A percentile compares a stretch with the other conserved stretches of the same genome.
Evolutionary conservation across 2,329 filamentous ascomycete species (phyloP).

Genomic region (Epichloe uncinata): DNA sequence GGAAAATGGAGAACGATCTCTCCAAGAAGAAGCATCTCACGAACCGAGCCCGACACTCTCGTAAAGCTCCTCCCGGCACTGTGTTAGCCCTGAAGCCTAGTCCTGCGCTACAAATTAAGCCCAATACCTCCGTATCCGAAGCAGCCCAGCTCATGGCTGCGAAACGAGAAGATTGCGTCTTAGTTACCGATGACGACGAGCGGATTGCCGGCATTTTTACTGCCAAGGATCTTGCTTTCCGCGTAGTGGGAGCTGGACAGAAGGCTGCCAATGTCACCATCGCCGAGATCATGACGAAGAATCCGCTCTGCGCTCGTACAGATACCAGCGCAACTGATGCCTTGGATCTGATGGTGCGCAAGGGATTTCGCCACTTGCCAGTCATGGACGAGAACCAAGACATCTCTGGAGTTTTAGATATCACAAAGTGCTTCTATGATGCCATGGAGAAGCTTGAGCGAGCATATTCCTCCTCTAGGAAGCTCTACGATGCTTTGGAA

Average conservation of each 20-base stretch:
- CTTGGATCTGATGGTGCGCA: constrained; percentile 92
- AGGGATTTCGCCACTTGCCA: constrained; percentile 92
- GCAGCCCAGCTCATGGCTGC: constrained; percentile 97
- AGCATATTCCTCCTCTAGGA: constrained; percentile 93
- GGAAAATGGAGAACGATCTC: constrained; percentile 93
- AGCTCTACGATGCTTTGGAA: constrained; percentile 93
- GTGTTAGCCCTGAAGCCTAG: constrained; percentile 93
- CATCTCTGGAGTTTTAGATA: constrained; percentile 94
- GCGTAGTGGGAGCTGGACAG: constrained; percentile 81
- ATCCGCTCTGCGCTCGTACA: constrained; percentile 90
- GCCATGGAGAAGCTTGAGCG: constrained; percentile 99
- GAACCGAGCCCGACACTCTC: constrained; percentile 65
- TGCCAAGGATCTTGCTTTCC: constrained; percentile 94
- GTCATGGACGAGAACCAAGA: constrained; percentile 99
- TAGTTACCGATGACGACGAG: constrained; percentile 96
- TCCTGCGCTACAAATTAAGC: constrained; percentile 94
- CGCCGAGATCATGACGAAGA: constrained; percentile 99
- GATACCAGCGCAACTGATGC: constrained; percentile 98
- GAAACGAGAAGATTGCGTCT: constrained; percentile 93
- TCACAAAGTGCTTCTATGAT: constrained; percentile 99
- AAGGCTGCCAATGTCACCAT: constrained; percentile 87
- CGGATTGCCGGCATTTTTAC: constrained; percentile 98
- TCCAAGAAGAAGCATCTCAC: constrained; percentile 88
- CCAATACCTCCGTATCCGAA: constrained; percentile 82
- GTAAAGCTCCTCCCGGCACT: constrained; percentile 90